These are phyloP conservation scores for Anthoceros angustus DNA, from an alignment of 225 moss, liverwort and hornwort species.

Conservation along the genomic window DNA sequence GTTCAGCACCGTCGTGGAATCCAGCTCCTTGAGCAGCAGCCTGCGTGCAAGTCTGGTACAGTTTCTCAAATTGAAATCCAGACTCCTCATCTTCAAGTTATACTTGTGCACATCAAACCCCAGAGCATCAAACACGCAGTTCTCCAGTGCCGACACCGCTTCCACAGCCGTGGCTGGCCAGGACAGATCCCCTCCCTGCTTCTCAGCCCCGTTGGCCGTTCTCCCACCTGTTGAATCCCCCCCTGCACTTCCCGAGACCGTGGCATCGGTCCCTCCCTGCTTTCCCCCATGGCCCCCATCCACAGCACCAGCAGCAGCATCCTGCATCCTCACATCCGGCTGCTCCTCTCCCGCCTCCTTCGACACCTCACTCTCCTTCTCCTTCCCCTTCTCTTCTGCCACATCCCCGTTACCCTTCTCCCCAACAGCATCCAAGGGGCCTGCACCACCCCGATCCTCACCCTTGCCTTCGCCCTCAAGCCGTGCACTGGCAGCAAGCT, in stretches of 20 bases:
- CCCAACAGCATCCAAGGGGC: too few species aligned
- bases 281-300: too few species aligned
- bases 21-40: constrained; percentile 61
- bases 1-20: constrained; percentile 63
- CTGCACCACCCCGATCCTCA: constrained; percentile 14
- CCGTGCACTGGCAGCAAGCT: constrained; percentile 8
- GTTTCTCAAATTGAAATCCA: constrained; percentile 77
- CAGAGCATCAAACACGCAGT: constrained; percentile 56
- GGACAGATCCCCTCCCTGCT: constrained; percentile 45
- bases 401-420: neutral
- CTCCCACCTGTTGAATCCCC: neutral
- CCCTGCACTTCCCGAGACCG: neutral
- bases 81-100: constrained; percentile 86
- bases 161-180: constrained; percentile 79
- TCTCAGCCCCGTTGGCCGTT: neutral
- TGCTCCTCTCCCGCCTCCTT: neutral
- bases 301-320: too few species aligned
- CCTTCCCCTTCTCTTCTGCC: neutral
- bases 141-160: constrained; percentile 66
- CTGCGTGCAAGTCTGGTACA: constrained; percentile 62
- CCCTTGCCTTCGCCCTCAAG: constrained; percentile 10
- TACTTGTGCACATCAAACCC: constrained; percentile 83
- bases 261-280: neutral
- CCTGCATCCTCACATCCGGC: neutral
- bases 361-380: neutral